Percentiles rank a stretch among this genome's conserved stretches.
These are phyloP conservation scores for Dictyostelium brefeldianum DNA, from an alignment of 78 protist genomes.

Conservation along the genomic window DNA sequence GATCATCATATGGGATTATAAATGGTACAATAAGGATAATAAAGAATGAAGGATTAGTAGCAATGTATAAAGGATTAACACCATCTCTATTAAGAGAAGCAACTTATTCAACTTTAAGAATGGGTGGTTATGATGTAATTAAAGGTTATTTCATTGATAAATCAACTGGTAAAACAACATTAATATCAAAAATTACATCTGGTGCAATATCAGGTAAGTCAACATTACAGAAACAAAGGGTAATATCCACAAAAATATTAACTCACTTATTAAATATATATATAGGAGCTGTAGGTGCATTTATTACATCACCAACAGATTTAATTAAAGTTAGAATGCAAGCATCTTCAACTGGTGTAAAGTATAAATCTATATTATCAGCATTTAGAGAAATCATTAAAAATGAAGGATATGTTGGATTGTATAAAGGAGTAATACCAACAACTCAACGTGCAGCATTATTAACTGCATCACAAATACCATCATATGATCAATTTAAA, in stretches of 20 bases:
- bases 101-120: slow-evolving; percentile 63
- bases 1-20: slow-evolving; percentile 3
- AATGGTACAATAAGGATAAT: slow-evolving; percentile 37
- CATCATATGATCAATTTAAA: slow-evolving; percentile 81
- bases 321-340: slow-evolving; percentile 85
- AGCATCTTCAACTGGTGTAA: slow-evolving; percentile 35
- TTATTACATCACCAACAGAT: slow-evolving; percentile 84
- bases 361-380: slow-evolving; percentile 34
- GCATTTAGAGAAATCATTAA: slow-evolving; percentile 49
- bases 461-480: slow-evolving; percentile 76
- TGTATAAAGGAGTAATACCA: slow-evolving; percentile 75
- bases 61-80: slow-evolving; percentile 64
- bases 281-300: slow-evolving; percentile 75
- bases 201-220: slow-evolving; percentile 49
- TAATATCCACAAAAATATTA: too few relatives aligned
- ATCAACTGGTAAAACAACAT: neutral
- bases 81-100: slow-evolving; percentile 70
- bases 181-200: slow-evolving; percentile 32
- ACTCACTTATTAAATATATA: too few relatives aligned
- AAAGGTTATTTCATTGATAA: slow-evolving; percentile 33
- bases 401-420: slow-evolving; percentile 60
- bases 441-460: slow-evolving; percentile 80
- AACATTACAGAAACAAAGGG: too few relatives aligned
- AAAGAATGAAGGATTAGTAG: slow-evolving; percentile 44
- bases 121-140: slow-evolving; percentile 75